phyloP scores from a whole-genome alignment of 176 grass and related monocot genomes.

The Ensete ventricosum region DNA sequence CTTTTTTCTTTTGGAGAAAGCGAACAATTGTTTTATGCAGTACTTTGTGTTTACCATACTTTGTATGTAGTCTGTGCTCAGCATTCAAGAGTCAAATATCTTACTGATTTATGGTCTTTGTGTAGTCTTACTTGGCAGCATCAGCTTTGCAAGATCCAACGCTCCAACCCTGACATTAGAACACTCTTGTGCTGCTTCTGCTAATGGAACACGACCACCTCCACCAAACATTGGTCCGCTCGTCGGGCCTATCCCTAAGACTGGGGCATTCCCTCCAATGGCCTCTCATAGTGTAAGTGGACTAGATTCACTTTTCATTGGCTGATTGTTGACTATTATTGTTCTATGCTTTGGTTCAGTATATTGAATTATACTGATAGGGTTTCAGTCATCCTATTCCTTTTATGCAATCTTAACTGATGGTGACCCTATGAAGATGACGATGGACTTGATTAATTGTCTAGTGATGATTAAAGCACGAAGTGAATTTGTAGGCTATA shows the following conservation, averaged over 20 bases:
- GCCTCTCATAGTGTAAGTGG: conserved; percentile 72
- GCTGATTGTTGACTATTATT: conserved; percentile 1
- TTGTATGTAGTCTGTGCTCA: too few relatives aligned
- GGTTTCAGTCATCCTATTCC: too few relatives aligned
- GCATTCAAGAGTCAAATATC: neutral
- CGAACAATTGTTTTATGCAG: too few relatives aligned
- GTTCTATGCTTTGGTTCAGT: conserved; percentile 26
- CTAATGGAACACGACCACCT: conserved; percentile 73
- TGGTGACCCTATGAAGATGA: too few relatives aligned
- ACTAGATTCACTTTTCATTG: neutral
- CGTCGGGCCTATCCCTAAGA: conserved; percentile 82
- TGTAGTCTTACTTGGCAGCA: conserved; percentile 92
- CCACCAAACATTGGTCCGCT: conserved; percentile 70
- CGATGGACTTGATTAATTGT: too few relatives aligned
- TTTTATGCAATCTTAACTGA: too few relatives aligned
- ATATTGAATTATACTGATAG: too few relatives aligned
- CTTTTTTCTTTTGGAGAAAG: neutral
- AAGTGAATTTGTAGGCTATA: too few relatives aligned
- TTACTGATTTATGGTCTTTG: neutral
- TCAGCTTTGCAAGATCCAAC: conserved; percentile 97
- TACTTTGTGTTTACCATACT: too few relatives aligned
- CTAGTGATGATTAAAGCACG: too few relatives aligned
- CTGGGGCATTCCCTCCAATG: conserved; percentile 86
- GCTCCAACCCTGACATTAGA: conserved; percentile 96
- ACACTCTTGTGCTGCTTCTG: conserved; percentile 86